Evolutionary conservation across 768 basidiomycete species (phyloP).

Genomic region (Trametes meyenii): DNA sequence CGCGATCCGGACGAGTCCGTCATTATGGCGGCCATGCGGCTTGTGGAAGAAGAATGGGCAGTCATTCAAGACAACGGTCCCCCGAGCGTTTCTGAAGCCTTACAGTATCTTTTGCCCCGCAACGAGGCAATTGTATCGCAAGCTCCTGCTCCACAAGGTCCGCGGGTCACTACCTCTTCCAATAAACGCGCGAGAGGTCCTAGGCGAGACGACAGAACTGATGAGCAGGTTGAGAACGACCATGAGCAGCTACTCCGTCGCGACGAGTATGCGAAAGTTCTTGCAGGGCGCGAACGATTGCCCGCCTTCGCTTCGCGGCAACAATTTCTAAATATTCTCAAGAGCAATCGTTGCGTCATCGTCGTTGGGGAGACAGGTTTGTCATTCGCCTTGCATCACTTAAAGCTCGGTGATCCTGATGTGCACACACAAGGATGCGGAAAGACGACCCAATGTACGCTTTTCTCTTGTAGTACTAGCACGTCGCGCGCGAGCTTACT

Average conservation of each 20-base stretch:
- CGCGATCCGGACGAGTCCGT: slow-evolving; percentile 73
- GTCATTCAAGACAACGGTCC: slow-evolving; percentile 68
- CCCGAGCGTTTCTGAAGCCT: slow-evolving; percentile 71
- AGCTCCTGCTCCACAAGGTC: not conserved
- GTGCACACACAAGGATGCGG: slow-evolving; percentile 62
- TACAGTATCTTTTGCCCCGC: slow-evolving; percentile 58
- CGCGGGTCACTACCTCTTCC: slow-evolving; percentile 10
- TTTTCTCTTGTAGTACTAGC: not conserved
- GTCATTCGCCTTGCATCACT: slow-evolving; percentile 13
- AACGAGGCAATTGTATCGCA: not conserved
- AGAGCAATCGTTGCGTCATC: slow-evolving; percentile 67
- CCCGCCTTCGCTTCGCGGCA: slow-evolving; percentile 77
- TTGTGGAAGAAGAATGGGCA: slow-evolving; percentile 74
- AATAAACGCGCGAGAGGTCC: slow-evolving; percentile 29
- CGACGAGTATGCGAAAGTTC: slow-evolving; percentile 57
- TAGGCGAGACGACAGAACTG: slow-evolving; percentile 46
- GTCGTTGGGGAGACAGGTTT: slow-evolving; percentile 90
- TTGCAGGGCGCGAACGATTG: slow-evolving; percentile 57
- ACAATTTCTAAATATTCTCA: slow-evolving; percentile 61
- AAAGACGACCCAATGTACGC: slow-evolving; percentile 84
- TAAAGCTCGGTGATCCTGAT: not conserved
- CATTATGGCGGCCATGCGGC: slow-evolving; percentile 67
- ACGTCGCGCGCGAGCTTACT: not conserved
- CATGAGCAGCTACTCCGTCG: slow-evolving; percentile 51
- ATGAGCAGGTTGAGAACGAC: slow-evolving; percentile 52